These are phyloP conservation scores for Skeletonema grethae DNA, from an alignment of 108 stramenopile species.

Conservation along the genomic window DNA sequence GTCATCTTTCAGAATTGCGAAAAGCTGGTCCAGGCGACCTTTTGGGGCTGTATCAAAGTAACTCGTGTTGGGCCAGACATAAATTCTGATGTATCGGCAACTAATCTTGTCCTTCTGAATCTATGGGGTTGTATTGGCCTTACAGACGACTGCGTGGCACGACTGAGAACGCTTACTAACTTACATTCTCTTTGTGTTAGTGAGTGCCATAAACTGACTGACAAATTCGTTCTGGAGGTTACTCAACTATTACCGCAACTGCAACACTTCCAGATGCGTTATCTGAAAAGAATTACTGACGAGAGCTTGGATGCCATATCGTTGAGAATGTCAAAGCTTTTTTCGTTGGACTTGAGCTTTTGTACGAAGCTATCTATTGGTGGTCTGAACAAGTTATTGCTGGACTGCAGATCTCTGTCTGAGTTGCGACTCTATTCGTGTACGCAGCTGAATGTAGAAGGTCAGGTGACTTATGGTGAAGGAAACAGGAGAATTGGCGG, in stretches of 20 bases:
- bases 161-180: constrained; percentile 29
- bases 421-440: constrained; percentile 61
- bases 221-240: constrained; percentile 51
- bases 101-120: constrained; percentile 58
- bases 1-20: constrained; percentile 55
- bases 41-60: constrained; percentile 69
- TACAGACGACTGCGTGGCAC: constrained; percentile 43
- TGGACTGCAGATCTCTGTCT: constrained; percentile 34
- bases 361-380: constrained; percentile 55
- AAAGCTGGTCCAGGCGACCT: constrained; percentile 56
- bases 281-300: constrained; percentile 58
- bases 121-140: constrained; percentile 72
- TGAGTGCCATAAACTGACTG: constrained; percentile 71
- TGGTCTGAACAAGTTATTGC: constrained; percentile 37
- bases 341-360: constrained; percentile 70
- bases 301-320: constrained; percentile 49
- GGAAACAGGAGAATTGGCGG: constrained; percentile 11
- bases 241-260: constrained; percentile 36
- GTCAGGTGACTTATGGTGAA: not conserved
- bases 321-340: constrained; percentile 38
- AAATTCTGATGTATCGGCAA: not conserved
- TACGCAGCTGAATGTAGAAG: constrained; percentile 21
- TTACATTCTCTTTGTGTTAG: constrained; percentile 61
- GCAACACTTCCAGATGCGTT: constrained; percentile 55
- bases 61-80: constrained; percentile 30